These are phyloP conservation scores for Austroboletus olivaceoglutinosus DNA, from an alignment of 1,284 basidiomycete species.

Conservation along the genomic window DNA sequence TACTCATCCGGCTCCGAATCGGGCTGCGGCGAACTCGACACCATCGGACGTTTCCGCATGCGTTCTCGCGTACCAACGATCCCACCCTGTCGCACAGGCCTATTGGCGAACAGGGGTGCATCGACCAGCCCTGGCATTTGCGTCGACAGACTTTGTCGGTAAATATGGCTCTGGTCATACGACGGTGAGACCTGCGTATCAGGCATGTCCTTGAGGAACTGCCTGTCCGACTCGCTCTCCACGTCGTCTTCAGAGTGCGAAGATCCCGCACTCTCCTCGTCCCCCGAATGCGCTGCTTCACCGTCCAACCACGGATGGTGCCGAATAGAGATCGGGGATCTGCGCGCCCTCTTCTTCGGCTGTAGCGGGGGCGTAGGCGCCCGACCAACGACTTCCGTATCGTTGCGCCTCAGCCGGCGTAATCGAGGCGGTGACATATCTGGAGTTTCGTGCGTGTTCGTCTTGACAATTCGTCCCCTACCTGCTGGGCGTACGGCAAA, in stretches of 20 bases:
- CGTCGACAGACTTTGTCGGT: conserved; percentile 68
- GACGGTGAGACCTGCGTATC: conserved; percentile 73
- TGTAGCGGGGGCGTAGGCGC: conserved; percentile 16
- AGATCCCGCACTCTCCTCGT: conserved; percentile 65
- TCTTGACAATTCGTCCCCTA: conserved; percentile 28
- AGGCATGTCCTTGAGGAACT: conserved; percentile 63
- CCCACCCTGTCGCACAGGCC: conserved; percentile 45
- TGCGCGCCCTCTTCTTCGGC: conserved; percentile 37
- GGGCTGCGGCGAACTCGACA: conserved; percentile 61
- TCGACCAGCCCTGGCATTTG: conserved; percentile 50
- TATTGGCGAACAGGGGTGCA: conserved; percentile 53
- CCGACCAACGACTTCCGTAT: conserved; percentile 22
- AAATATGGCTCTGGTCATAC: conserved; percentile 69
- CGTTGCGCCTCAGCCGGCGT: conserved; percentile 43
- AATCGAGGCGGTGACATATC: conserved; percentile 40
- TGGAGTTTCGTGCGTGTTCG: conserved; percentile 34
- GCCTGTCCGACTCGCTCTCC: conserved; percentile 67
- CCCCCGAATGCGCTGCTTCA: conserved; percentile 76
- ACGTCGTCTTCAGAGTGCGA: conserved; percentile 56
- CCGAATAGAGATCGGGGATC: conserved; percentile 35
- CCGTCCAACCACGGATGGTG: conserved; percentile 58
- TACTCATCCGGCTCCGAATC: conserved; percentile 59
- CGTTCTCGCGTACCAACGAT: conserved; percentile 33
- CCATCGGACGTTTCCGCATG: conserved; percentile 29
- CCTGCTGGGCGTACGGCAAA: conserved; percentile 53